Evolutionary conservation across 2,329 filamentous ascomycete species (phyloP), one percentile per base, ranked within the genome.

Genomic region (Parastagonospora avenae): DNA sequence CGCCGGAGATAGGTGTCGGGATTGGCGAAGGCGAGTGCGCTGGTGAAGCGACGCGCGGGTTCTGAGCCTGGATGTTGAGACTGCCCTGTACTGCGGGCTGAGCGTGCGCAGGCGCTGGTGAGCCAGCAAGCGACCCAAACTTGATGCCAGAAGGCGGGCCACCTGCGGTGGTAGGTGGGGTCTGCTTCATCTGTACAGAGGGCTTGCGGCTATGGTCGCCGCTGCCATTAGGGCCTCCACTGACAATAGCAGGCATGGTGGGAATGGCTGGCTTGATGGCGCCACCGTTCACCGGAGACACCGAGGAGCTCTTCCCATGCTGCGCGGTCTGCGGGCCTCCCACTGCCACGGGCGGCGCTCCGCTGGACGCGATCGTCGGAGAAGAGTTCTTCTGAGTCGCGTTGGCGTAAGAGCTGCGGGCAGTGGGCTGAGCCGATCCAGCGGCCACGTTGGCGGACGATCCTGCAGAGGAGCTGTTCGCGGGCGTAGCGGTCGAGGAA

Each of bases 11-110:
- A 47, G 92, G 91, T 74, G 93, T 90, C 29, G 94, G 93, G 64
- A 97, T 97, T 4, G 94, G 94, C 36, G 91, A 93, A 4, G 94
- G 94, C 39, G 93, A 97, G 62, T 89, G 88, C 42, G 90, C 87
- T 5, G 94, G 94, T 39, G 92, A 96, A 41, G 87, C 86, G 44
- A 93, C 84, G 64, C 90, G 85, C 55, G 89, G 88, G 69, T 90
- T 87, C 50, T 76, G 79, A 70, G 54, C 54, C 46, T 79, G 82
- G 67, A 74, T 82, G 74, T 68, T 85, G 51, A 83, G 74, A 42
- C 75, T 79, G 51, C 86, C 75, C 85, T 91, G 74, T 79, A 80
- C 61, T 83, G 87, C 52, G 11, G 89, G 87, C 42, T 82, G 85
- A 77, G 85, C 90, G 74, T 89, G 84, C 12, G 84, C 80, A 63